A percentile compares a stretch with the other conserved stretches of the same genome.
Conservation (phyloP, 495 filamentous ascomycete species). For the Penicillium riverlandense region DNA sequence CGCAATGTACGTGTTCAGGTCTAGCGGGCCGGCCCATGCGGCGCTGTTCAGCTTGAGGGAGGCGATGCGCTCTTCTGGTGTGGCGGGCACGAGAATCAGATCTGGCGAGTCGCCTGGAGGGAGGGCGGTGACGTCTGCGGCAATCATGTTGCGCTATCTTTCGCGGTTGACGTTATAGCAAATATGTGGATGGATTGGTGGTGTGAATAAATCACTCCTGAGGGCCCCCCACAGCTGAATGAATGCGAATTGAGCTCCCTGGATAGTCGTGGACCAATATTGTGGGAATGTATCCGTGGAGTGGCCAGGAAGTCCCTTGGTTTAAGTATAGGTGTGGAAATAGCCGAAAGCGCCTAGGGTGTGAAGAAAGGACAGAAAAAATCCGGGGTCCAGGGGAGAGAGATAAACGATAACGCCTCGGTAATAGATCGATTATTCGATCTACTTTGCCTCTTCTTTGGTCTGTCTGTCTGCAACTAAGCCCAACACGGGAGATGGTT, state of each 20-base stretch:
- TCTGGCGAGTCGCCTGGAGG: constrained; percentile 52
- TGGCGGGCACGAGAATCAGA: constrained; percentile 62
- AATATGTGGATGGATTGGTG: neutral
- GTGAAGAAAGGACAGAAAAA: constrained; percentile 6
- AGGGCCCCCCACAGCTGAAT: too few species aligned
- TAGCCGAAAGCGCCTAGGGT: constrained; percentile 17
- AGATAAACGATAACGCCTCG: too few species aligned
- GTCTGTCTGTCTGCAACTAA: too few species aligned
- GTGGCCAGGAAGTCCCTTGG: too few species aligned
- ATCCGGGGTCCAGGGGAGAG: constrained; percentile 18
- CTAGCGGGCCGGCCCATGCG: constrained; percentile 65
- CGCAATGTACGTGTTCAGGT: constrained; percentile 61
- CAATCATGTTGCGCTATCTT: constrained; percentile 19
- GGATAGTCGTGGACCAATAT: too few species aligned
- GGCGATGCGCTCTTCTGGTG: constrained; percentile 51
- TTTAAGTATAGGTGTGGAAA: constrained; percentile 27
- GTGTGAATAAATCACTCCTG: neutral
- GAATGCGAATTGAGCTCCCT: too few species aligned
- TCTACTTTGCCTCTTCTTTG: too few species aligned
- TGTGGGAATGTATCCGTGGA: too few species aligned
- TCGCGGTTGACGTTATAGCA: neutral
- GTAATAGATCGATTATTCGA: too few species aligned
- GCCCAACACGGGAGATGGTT: neutral
- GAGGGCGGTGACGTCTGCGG: constrained; percentile 29
- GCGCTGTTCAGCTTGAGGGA: constrained; percentile 62